Evolutionary conservation across 2,329 filamentous ascomycete species (phyloP), one percentile per base, ranked within the genome.

Genomic region (Thermoascus crustaceus): DNA sequence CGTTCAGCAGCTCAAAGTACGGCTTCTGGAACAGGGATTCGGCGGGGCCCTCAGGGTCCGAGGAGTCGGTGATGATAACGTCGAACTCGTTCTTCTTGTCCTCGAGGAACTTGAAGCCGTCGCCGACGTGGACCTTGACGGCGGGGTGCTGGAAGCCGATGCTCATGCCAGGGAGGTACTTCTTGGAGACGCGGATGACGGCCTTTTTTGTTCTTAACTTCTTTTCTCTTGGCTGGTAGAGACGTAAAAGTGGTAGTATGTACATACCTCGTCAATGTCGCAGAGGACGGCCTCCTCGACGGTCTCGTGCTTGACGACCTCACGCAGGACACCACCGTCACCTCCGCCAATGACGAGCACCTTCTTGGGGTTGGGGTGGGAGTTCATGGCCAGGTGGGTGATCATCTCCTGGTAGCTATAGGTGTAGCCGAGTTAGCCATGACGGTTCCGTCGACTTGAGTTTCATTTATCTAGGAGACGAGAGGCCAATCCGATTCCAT

Each of bases 31-130:
- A 98, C 48, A 98, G 77, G 55, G 77, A 82, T 78, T 96, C 88
- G 51, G 91, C 91, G 20, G 91, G 91, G 46, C 91, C 91, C 64
- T 96, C 91, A 37, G 91, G 91, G 64, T 98, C 91, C 44, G 86
- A 94, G 50, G 86, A 94, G 71, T 98, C 91, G 56, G 91, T 98
- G 72, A 98, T 96, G 73, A 98, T 98, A 58, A 98, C 88, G 61
- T 98, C 91, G 61, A 98, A 98, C 60, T 82, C 76, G 73, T 94
- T 88, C 80, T 94, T 89, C 75, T 86, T 88, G 64, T 94, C 84
- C 63, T 84, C 79, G 48, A 98, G 77, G 76, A 95, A 98, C 75
- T 96, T 91, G 80, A 98, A 98, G 60, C 91, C 91, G 58, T 98
- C 91, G 55, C 88, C 91, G 46, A 98, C 75, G 70, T 94, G 86